phyloP scores from a whole-genome alignment of 2,329 filamentous ascomycete species.

The Venturia aucupariae region DNA sequence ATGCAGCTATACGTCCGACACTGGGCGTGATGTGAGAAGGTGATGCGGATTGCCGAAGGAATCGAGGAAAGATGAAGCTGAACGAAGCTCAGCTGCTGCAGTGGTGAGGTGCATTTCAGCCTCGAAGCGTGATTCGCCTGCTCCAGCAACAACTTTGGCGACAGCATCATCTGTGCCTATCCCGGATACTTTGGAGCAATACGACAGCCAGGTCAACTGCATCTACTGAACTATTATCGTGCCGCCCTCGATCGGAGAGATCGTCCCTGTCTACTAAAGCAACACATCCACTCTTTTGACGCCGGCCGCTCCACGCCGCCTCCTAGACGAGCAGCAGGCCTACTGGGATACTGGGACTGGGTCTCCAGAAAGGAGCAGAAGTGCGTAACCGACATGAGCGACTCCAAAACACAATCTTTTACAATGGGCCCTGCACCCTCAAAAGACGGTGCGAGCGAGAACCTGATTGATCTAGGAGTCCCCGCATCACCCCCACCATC shows the following conservation, averaged over 20 bases:
- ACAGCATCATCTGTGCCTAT: background rate
- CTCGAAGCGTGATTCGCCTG: background rate
- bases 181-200: background rate
- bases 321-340: background rate
- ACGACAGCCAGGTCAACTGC: background rate
- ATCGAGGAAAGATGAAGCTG: background rate
- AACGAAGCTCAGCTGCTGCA: too few species aligned
- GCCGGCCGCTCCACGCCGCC: background rate
- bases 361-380: background rate
- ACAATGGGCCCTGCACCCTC: conserved; percentile 1
- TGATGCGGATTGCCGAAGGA: background rate
- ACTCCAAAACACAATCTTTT: background rate
- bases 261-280: background rate
- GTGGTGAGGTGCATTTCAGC: background rate
- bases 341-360: too few species aligned
- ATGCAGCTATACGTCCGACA: background rate
- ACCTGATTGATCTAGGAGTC: background rate
- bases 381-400: background rate
- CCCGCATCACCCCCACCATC: conserved; percentile 33
- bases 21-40: background rate
- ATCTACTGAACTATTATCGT: background rate
- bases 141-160: background rate
- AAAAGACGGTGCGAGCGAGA: background rate
- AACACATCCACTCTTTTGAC: background rate
- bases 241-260: background rate